Percentiles rank a stretch among this genome's conserved stretches.
Evolutionary conservation across 2,329 filamentous ascomycete species (phyloP).

Genomic region (Lasiodiplodia hormozganensis): DNA sequence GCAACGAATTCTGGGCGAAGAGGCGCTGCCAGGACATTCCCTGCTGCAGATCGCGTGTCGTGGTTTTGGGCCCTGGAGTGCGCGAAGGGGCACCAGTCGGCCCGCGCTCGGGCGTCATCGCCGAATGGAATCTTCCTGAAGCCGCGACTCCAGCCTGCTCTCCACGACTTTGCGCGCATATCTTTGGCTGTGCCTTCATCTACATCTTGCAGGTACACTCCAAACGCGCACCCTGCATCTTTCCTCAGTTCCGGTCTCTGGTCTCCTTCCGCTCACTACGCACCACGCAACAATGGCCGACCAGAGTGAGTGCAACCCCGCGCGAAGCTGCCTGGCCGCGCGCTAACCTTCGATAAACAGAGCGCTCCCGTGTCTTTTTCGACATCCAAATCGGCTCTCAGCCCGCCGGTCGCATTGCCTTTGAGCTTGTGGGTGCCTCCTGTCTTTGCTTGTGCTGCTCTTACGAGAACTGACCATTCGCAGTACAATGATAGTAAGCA

Average conservation of each 20-base stretch:
- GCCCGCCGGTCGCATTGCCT: constrained; percentile 77
- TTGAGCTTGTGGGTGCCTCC: constrained; percentile 73
- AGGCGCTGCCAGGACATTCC: neutral
- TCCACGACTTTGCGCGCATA: constrained; percentile 14
- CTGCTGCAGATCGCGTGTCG: neutral
- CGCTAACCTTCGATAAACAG: constrained; percentile 40
- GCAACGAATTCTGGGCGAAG: neutral
- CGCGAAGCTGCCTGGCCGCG: neutral
- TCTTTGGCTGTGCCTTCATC: neutral
- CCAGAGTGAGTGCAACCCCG: constrained; percentile 22
- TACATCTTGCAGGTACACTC: too few relatives aligned
- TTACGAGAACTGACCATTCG: constrained; percentile 29
- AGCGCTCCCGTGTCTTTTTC: constrained; percentile 86
- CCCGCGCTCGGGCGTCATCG: constrained; percentile 17
- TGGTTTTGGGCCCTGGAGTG: constrained; percentile 18
- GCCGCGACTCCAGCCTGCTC: constrained; percentile 27
- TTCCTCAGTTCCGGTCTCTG: neutral
- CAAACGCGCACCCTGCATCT: neutral
- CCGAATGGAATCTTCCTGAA: constrained; percentile 29
- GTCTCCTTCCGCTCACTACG: too few relatives aligned
- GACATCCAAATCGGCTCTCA: constrained; percentile 83
- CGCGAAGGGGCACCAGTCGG: neutral
- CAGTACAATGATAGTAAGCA: constrained; percentile 53
- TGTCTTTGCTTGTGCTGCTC: neutral
- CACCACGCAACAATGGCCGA: constrained; percentile 19